Evolutionary conservation across 2,329 filamentous ascomycete genomes (phyloP).

Genomic region (Aureobasidium vineae): DNA sequence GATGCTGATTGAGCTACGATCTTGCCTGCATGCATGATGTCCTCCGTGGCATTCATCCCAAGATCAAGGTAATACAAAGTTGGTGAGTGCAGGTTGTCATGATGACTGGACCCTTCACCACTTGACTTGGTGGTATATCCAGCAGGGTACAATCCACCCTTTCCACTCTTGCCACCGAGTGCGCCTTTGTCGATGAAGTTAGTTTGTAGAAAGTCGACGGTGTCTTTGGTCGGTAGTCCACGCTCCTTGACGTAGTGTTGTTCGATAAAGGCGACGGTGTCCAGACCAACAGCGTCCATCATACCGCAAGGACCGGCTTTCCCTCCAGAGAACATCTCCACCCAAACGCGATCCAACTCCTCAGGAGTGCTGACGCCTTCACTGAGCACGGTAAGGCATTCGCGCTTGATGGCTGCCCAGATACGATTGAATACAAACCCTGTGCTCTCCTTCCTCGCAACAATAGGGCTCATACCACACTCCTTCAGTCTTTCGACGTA

Average conservation of each 20-base stretch:
- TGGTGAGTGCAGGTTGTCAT: slow-evolving; percentile 12
- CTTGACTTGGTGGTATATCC: background rate
- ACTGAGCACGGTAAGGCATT: slow-evolving; percentile 50
- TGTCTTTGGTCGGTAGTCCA: slow-evolving; percentile 42
- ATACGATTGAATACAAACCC: slow-evolving; percentile 57
- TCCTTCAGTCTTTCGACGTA: slow-evolving; percentile 44
- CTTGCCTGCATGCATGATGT: slow-evolving; percentile 52
- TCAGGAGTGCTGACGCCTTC: slow-evolving; percentile 52
- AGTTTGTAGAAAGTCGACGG: slow-evolving; percentile 48
- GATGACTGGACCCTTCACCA: background rate
- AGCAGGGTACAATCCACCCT: slow-evolving; percentile 29
- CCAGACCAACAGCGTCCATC: slow-evolving; percentile 54
- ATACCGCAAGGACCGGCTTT: slow-evolving; percentile 40
- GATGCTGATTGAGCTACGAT: slow-evolving; percentile 57
- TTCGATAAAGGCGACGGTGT: slow-evolving; percentile 56
- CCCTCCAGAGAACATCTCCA: slow-evolving; percentile 41
- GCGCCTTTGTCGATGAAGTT: slow-evolving; percentile 50
- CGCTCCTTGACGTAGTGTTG: slow-evolving; percentile 54
- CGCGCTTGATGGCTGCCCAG: slow-evolving; percentile 59
- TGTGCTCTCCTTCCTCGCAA: slow-evolving; percentile 48
- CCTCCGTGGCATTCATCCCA: slow-evolving; percentile 26
- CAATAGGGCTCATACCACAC: slow-evolving; percentile 45
- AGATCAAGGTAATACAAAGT: slow-evolving; percentile 14
- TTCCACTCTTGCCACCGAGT: slow-evolving; percentile 41
- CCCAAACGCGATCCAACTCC: slow-evolving; percentile 51